phyloP scores from a whole-genome alignment of 2,329 filamentous ascomycete species.

The Penicillium sp. region DNA sequence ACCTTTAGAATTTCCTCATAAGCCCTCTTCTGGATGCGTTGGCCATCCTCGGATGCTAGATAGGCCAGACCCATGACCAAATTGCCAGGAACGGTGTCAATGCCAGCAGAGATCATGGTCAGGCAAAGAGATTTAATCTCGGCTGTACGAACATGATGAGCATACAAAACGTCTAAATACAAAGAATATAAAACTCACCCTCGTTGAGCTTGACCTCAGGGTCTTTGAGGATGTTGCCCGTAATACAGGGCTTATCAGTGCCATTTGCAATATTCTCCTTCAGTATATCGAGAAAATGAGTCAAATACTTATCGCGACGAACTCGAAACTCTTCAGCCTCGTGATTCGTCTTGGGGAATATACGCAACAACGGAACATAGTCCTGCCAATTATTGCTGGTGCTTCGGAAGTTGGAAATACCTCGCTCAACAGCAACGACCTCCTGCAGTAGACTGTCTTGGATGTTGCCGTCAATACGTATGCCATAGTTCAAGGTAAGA shows the following conservation, averaged over 20 bases:
- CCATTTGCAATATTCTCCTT: constrained; percentile 60
- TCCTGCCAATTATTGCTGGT: constrained; percentile 84
- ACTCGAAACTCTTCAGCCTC: constrained; percentile 62
- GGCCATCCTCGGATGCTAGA: constrained; percentile 63
- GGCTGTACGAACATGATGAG: constrained; percentile 39
- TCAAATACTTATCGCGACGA: constrained; percentile 65
- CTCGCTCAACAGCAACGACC: constrained; percentile 71
- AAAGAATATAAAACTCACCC: constrained; percentile 39
- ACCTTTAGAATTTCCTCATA: constrained; percentile 66
- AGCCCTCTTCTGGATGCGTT: constrained; percentile 66
- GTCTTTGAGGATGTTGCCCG: constrained; percentile 66
- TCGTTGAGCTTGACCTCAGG: constrained; percentile 66
- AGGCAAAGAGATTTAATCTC: constrained; percentile 78
- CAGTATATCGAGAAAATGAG: constrained; percentile 55
- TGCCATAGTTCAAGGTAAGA: constrained; percentile 74
- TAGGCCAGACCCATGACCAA: constrained; percentile 76
- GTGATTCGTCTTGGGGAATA: constrained; percentile 59
- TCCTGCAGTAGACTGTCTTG: constrained; percentile 66
- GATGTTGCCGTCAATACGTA: constrained; percentile 67
- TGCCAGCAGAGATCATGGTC: constrained; percentile 75
- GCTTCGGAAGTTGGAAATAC: constrained; percentile 69
- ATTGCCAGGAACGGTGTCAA: constrained; percentile 77
- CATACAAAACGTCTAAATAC: neutral
- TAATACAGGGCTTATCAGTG: constrained; percentile 65
- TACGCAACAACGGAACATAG: constrained; percentile 70